A percentile compares a stretch with the other conserved stretches of the same genome.
Evolutionary conservation across 1,284 basidiomycete species (phyloP).

Genomic region (Athelia sp.): DNA sequence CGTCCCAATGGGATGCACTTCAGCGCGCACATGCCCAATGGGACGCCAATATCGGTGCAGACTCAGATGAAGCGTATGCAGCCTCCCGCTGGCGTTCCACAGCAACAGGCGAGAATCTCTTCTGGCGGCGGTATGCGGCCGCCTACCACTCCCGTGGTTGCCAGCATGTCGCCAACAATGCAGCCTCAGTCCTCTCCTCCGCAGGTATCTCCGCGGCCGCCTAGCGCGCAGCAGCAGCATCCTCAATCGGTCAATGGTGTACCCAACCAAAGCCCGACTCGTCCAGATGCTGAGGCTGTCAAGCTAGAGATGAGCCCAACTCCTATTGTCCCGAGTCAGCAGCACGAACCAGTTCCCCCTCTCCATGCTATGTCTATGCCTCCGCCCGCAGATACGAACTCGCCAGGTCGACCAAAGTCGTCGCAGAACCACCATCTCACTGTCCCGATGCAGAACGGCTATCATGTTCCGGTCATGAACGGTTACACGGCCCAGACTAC

Average conservation of each 20-base stretch:
- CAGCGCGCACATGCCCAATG: conserved; percentile 23
- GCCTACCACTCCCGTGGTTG: conserved; percentile 22
- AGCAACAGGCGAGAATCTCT: conserved; percentile 54
- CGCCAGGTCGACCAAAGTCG: conserved; percentile 39
- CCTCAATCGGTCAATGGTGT: not conserved
- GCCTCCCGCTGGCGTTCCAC: conserved; percentile 33
- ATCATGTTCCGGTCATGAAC: conserved; percentile 39
- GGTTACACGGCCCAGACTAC: conserved; percentile 27
- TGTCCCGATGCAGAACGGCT: conserved; percentile 33
- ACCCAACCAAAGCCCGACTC: not conserved
- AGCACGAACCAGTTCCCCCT: conserved; percentile 32
- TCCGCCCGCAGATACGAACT: conserved; percentile 23
- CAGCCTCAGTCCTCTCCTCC: conserved; percentile 22
- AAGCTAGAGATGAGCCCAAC: conserved; percentile 11
- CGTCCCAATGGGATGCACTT: conserved; percentile 14
- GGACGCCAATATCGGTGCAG: conserved; percentile 44
- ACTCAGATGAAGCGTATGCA: conserved; percentile 50
- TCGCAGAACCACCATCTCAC: conserved; percentile 31
- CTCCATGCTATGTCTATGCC: conserved; percentile 29
- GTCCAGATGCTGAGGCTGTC: conserved; percentile 15
- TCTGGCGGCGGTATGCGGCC: conserved; percentile 51
- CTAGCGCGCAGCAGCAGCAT: conserved; percentile 18
- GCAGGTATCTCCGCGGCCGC: conserved; percentile 31
- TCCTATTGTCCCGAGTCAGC: conserved; percentile 3
- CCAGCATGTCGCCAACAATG: conserved; percentile 13